Percentiles rank a stretch among this genome's conserved stretches.
phyloP scores from a whole-genome alignment of 805 yeast species.

The Schwanniomyces pseudopolymorphus region DNA sequence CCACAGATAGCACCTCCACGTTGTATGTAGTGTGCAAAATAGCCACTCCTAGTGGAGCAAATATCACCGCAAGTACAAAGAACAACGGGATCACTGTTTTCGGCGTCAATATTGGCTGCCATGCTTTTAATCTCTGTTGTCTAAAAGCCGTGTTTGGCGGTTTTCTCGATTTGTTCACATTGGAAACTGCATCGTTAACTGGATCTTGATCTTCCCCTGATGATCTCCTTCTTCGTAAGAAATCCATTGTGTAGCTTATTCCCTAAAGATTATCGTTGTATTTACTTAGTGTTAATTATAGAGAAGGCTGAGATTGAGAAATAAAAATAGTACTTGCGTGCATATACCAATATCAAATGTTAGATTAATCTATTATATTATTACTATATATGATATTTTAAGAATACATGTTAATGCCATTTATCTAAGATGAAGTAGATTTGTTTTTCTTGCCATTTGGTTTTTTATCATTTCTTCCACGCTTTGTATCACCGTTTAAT shows the following conservation, averaged over 20 bases:
- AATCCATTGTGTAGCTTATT: conserved; percentile 21
- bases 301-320: conserved; percentile 1
- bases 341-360: background rate
- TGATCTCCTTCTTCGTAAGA: conserved; percentile 33
- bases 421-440: conserved; percentile 7
- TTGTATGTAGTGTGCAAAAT: conserved; percentile 73
- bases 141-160: conserved; percentile 73
- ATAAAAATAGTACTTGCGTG: background rate
- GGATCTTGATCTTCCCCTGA: conserved; percentile 20
- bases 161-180: conserved; percentile 34
- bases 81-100: conserved; percentile 85
- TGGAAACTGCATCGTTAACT: conserved; percentile 10
- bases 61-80: conserved; percentile 68
- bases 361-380: conserved; percentile 1
- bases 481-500: conserved; percentile 12
- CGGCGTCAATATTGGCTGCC: conserved; percentile 91
- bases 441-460: conserved; percentile 17
- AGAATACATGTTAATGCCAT: conserved; percentile 2
- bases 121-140: conserved; percentile 68
- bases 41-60: conserved; percentile 90
- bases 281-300: background rate
- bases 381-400: background rate
- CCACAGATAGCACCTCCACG: conserved; percentile 72
- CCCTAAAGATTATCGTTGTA: too few species aligned
- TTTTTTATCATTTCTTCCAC: conserved; percentile 15